These are phyloP conservation scores for Leccinellum luteum DNA, from an alignment of 768 basidiomycete species.

Conservation along the genomic window DNA sequence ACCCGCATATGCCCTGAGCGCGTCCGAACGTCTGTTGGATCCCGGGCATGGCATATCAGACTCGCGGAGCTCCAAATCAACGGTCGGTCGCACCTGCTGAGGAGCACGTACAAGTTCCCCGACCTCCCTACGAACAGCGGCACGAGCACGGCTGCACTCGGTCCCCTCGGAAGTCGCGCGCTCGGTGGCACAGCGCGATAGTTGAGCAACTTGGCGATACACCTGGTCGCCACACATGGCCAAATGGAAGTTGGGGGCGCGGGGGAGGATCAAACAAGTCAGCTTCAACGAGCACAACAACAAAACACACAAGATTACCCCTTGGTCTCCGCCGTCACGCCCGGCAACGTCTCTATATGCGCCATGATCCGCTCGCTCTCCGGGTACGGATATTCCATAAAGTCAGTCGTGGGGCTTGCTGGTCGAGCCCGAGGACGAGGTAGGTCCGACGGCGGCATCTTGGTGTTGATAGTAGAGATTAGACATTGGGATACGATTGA, in stretches of 20 bases:
- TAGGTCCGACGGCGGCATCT: conserved; percentile 15
- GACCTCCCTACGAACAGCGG: conserved; percentile 81
- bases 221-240: conserved; percentile 9
- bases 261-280: background rate
- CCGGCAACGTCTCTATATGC: conserved; percentile 10
- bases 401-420: background rate
- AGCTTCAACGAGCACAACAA: background rate
- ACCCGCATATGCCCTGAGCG: conserved; percentile 74
- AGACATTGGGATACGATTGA: too few relatives aligned
- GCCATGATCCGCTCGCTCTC: conserved; percentile 4
- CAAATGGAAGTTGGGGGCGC: background rate
- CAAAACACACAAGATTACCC: conserved; percentile 9
- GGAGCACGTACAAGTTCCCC: conserved; percentile 81
- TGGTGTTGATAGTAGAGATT: background rate
- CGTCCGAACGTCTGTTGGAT: conserved; percentile 67
- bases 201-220: conserved; percentile 24
- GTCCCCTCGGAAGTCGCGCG: conserved; percentile 51
- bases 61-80: background rate
- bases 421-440: background rate
- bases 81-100: conserved; percentile 63
- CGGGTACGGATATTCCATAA: conserved; percentile 21
- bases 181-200: conserved; percentile 27
- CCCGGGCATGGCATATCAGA: background rate
- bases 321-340: conserved; percentile 22
- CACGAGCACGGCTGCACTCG: conserved; percentile 75